Evolutionary conservation across 805 yeast genomes (phyloP).

Genomic region (Torulaspora quercuum): DNA sequence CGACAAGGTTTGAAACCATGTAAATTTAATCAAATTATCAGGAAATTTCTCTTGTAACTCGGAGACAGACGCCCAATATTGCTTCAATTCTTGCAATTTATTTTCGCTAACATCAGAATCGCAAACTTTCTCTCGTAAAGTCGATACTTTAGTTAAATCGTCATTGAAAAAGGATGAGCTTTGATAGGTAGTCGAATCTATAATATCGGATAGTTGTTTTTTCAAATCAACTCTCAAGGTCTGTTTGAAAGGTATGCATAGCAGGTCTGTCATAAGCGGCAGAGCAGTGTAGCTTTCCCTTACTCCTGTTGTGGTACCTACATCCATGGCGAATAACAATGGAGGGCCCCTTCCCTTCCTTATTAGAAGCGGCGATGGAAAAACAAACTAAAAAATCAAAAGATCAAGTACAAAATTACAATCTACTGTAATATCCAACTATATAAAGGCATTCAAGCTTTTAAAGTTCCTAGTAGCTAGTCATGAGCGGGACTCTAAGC

Average conservation of each 20-base stretch:
- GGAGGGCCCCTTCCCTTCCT: too few species aligned
- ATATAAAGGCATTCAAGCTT: too few species aligned
- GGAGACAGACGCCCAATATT: constrained; percentile 48
- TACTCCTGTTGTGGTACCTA: too few species aligned
- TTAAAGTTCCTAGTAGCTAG: too few species aligned
- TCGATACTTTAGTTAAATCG: constrained; percentile 44
- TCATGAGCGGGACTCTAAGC: not conserved
- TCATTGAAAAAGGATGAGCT: constrained; percentile 40
- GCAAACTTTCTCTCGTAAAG: constrained; percentile 43
- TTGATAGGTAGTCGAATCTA: constrained; percentile 48
- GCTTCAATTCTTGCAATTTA: constrained; percentile 39
- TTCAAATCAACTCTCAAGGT: constrained; percentile 44
- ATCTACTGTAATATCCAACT: too few species aligned
- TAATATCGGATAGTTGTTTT: constrained; percentile 41
- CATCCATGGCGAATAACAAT: too few species aligned
- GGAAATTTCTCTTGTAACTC: constrained; percentile 59
- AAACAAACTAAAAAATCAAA: constrained; percentile 3
- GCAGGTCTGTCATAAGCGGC: constrained; percentile 40
- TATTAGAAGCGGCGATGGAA: too few species aligned
- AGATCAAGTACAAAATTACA: not conserved
- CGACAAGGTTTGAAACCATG: constrained; percentile 73
- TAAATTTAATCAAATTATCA: constrained; percentile 52
- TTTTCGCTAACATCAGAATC: constrained; percentile 38
- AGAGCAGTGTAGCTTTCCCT: too few species aligned
- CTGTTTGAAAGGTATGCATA: constrained; percentile 50